These are phyloP conservation scores for Ceratocystis albifundus DNA, from an alignment of 2,329 filamentous ascomycete species.

Conservation along the genomic window DNA sequence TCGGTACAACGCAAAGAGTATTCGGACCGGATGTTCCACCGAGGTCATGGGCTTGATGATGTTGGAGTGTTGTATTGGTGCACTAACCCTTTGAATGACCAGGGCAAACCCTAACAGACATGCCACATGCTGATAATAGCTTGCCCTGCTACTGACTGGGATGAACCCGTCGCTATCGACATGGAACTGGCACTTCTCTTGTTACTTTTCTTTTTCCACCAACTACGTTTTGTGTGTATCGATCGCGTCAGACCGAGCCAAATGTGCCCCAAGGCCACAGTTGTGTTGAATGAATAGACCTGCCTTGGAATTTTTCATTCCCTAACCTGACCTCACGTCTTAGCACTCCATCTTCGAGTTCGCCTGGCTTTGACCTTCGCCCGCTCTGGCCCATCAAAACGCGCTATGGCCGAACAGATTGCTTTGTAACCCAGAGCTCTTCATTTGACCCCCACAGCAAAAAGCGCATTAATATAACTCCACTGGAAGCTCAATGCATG, in stretches of 20 bases:
- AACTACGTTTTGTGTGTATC: conserved; percentile 13
- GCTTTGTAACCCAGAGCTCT: conserved; percentile 20
- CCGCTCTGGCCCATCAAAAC: background rate
- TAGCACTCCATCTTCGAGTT: background rate
- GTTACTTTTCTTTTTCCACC: conserved; percentile 1
- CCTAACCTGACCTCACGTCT: background rate
- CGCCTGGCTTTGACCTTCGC: background rate
- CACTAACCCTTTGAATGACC: too few species aligned
- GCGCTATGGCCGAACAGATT: background rate
- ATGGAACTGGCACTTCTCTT: background rate
- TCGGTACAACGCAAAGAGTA: background rate
- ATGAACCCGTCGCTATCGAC: too few species aligned
- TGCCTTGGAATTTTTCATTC: background rate
- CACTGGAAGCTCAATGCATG: conserved; percentile 3
- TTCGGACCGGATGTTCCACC: background rate
- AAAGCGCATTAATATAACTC: background rate
- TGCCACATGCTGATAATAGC: too few species aligned
- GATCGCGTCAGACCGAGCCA: conserved; percentile 10
- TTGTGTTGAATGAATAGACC: background rate
- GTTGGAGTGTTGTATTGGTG: background rate
- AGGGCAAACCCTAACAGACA: too few species aligned
- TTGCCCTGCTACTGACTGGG: too few species aligned
- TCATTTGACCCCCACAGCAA: conserved; percentile 15
- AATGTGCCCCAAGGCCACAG: background rate
- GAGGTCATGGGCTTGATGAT: background rate